phyloP scores from a whole-genome alignment of 106 monocot genomes.

The Platanthera guangdongensis region DNA sequence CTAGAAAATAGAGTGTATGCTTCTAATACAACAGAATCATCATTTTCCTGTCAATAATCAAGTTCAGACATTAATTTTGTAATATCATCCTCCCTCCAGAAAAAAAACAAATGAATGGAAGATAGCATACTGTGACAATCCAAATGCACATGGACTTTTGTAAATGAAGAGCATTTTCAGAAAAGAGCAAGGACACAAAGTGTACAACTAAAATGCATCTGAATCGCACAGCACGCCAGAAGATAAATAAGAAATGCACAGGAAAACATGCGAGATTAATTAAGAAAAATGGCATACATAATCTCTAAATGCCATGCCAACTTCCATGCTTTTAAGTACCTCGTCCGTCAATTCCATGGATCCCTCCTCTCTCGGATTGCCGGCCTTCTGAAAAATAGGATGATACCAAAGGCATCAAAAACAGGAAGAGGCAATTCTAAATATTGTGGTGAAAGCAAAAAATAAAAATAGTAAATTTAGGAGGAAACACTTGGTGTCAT shows the following conservation, averaged over 20 bases:
- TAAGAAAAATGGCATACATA: slow-evolving; percentile 36
- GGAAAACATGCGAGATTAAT: neutral
- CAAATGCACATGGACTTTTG: neutral
- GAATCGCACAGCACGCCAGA: neutral
- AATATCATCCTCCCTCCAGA: neutral
- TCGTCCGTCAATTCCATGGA: slow-evolving; percentile 78
- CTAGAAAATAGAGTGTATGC: neutral
- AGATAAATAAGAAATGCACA: neutral
- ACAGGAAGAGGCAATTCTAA: no score
- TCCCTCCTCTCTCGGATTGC: slow-evolving; percentile 35
- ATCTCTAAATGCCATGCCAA: slow-evolving; percentile 93
- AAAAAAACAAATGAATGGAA: neutral
- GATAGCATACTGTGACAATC: neutral
- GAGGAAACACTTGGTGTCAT: neutral
- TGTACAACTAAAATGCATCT: neutral
- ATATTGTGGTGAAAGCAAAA: neutral
- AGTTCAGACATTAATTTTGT: neutral
- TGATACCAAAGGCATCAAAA: neutral
- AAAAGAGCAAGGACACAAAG: neutral
- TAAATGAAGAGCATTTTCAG: neutral
- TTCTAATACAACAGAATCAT: neutral
- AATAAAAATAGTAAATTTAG: neutral
- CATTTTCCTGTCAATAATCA: neutral
- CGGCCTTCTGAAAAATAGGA: neutral
- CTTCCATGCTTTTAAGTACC: slow-evolving; percentile 94